Evolutionary conservation across 2,329 filamentous ascomycete genomes (phyloP).

Genomic region (Alternaria sp.): DNA sequence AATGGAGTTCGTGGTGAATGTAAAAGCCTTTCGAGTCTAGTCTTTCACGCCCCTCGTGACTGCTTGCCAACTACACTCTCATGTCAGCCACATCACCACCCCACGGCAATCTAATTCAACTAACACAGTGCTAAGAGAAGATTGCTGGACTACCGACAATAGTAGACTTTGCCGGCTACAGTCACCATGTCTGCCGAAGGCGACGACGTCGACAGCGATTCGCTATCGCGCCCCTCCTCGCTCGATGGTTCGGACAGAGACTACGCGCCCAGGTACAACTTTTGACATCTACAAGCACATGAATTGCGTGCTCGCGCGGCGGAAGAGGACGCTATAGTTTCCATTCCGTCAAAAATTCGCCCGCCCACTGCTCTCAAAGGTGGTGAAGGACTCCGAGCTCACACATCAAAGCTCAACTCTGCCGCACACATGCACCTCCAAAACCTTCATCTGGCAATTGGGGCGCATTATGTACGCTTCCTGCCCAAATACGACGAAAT

Average conservation of each 20-base stretch:
- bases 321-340: too few species aligned
- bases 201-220: background rate
- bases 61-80: background rate
- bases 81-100: background rate
- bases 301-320: background rate
- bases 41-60: background rate
- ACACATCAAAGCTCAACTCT: background rate
- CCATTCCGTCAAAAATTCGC: background rate
- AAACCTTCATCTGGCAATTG: constrained; percentile 6
- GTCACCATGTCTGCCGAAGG: background rate
- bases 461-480: background rate
- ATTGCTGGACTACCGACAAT: background rate
- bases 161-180: background rate
- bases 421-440: background rate
- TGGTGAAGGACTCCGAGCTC: background rate
- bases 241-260: background rate
- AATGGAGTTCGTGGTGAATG: background rate
- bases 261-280: too few species aligned
- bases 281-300: background rate
- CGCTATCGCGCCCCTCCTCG: background rate
- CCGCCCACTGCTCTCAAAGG: background rate
- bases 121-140: background rate
- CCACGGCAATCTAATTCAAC: background rate
- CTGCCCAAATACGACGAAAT: background rate
- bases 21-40: background rate